phyloP scores from a whole-genome alignment of 2,329 filamentous ascomycete genomes.

The Paecilomyces formosus region DNA sequence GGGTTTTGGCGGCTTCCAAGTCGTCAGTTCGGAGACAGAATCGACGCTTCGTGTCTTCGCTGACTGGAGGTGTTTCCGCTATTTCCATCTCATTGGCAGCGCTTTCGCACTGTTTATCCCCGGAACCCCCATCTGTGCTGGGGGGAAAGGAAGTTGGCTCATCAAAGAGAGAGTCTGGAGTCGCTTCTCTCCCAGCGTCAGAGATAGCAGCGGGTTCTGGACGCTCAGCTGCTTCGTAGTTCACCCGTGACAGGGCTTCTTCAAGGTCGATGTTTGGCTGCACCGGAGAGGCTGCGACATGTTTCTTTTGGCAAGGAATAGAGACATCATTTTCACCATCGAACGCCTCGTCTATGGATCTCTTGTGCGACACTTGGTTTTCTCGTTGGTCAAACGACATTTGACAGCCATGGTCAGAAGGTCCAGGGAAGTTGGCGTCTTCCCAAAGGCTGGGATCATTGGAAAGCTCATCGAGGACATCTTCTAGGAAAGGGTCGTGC shows the following conservation, averaged over 20 bases:
- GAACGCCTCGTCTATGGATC: constrained; percentile 15
- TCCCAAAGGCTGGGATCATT: neutral
- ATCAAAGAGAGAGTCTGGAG: constrained; percentile 13
- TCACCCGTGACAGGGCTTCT: constrained; percentile 1
- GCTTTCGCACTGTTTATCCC: neutral
- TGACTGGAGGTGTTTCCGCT: constrained; percentile 2
- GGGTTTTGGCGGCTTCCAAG: constrained; percentile 13
- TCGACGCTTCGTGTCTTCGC: constrained; percentile 13
- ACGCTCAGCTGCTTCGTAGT: constrained; percentile 1
- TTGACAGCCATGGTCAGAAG: neutral
- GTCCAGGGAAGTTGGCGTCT: neutral
- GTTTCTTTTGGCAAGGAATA: constrained; percentile 12
- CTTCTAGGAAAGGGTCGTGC: neutral
- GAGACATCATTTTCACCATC: constrained; percentile 7
- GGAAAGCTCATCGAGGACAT: neutral
- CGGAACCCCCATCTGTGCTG: neutral
- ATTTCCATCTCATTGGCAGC: neutral
- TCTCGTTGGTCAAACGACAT: neutral
- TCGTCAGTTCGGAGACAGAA: constrained; percentile 15
- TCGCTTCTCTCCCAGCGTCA: constrained; percentile 7
- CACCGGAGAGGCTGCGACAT: neutral
- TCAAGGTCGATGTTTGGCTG: neutral
- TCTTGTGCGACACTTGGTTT: constrained; percentile 12
- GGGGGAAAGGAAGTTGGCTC: constrained; percentile 7
- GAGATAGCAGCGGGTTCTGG: neutral